Conservation (phyloP, 768 basidiomycete species). For the Russula compacta region DNA sequence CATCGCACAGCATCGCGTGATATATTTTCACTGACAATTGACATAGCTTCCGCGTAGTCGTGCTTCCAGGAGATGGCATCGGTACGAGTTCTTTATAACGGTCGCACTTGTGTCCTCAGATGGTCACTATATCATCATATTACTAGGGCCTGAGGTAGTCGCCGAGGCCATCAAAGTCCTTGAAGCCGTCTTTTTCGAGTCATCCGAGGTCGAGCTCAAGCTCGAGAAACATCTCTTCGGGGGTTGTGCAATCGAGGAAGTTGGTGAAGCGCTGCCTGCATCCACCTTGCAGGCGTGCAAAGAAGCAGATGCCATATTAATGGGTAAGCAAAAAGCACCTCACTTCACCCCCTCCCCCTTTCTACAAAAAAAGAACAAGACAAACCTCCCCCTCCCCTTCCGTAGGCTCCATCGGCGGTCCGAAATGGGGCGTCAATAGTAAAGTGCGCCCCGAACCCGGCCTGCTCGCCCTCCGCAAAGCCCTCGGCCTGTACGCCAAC, state of each 20-base stretch:
- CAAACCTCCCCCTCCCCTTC: neutral
- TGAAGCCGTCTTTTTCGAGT: slow-evolving; percentile 53
- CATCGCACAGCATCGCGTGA: neutral
- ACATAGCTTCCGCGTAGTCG: slow-evolving; percentile 72
- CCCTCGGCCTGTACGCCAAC: slow-evolving; percentile 93
- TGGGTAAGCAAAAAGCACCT: slow-evolving; percentile 49
- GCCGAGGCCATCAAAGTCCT: slow-evolving; percentile 79
- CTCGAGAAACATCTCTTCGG: slow-evolving; percentile 79
- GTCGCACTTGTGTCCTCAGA: neutral
- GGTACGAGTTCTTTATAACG: slow-evolving; percentile 38
- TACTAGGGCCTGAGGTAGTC: slow-evolving; percentile 84
- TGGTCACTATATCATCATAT: neutral
- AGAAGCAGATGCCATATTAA: slow-evolving; percentile 89
- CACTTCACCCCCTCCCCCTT: neutral
- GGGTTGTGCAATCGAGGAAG: slow-evolving; percentile 84
- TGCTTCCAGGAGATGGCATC: slow-evolving; percentile 96
- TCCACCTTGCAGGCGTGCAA: slow-evolving; percentile 83
- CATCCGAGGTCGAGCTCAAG: slow-evolving; percentile 57
- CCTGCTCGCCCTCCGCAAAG: slow-evolving; percentile 80
- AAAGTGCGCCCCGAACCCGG: slow-evolving; percentile 91
- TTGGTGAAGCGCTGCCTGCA: slow-evolving; percentile 77
- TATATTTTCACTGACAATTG: slow-evolving; percentile 1
- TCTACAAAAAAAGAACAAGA: too few species aligned
- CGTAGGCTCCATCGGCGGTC: slow-evolving; percentile 93
- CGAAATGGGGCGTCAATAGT: slow-evolving; percentile 91